phyloP scores from a whole-genome alignment of 2,329 filamentous ascomycete genomes.

The Fusarium begoniae region DNA sequence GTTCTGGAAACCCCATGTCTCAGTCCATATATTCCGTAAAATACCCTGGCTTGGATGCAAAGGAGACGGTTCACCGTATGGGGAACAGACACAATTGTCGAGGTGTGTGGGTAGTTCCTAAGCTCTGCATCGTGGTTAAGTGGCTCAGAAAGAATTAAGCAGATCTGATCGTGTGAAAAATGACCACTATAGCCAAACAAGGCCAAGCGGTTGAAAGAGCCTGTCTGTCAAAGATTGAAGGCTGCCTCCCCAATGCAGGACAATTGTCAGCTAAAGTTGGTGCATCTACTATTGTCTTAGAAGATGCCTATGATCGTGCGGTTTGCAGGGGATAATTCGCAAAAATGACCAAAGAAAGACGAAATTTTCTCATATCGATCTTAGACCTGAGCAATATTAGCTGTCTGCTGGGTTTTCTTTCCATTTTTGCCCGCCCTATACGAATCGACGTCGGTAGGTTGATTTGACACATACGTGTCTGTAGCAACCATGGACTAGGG shows the following conservation, averaged over 20 bases:
- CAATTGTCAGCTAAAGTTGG: conserved; percentile 24
- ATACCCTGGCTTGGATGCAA: not conserved
- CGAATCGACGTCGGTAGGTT: not conserved
- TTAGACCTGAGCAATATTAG: conserved; percentile 1
- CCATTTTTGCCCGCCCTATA: not conserved
- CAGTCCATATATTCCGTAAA: not conserved
- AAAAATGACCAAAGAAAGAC: conserved; percentile 10
- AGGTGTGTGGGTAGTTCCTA: not conserved
- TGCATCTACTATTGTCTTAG: conserved; percentile 27
- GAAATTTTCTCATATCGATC: not conserved
- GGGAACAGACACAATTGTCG: not conserved
- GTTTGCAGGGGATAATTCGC: conserved; percentile 10
- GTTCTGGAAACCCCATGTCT: not conserved
- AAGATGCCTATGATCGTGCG: conserved; percentile 19
- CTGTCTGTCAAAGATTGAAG: conserved; percentile 23
- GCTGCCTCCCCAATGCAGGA: conserved; percentile 13
- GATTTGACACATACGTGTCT: conserved; percentile 7
- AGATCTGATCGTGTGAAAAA: conserved; percentile 25
- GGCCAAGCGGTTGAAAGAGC: conserved; percentile 28
- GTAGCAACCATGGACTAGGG: conserved; percentile 2
- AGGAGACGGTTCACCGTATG: not conserved
- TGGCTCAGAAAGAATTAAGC: conserved; percentile 15
- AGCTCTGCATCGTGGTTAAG: conserved; percentile 8
- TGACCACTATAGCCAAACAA: conserved; percentile 25
- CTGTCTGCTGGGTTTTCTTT: conserved; percentile 13